Conservation (phyloP, 1,284 basidiomycete species). For the Puccinia hordei region DNA sequence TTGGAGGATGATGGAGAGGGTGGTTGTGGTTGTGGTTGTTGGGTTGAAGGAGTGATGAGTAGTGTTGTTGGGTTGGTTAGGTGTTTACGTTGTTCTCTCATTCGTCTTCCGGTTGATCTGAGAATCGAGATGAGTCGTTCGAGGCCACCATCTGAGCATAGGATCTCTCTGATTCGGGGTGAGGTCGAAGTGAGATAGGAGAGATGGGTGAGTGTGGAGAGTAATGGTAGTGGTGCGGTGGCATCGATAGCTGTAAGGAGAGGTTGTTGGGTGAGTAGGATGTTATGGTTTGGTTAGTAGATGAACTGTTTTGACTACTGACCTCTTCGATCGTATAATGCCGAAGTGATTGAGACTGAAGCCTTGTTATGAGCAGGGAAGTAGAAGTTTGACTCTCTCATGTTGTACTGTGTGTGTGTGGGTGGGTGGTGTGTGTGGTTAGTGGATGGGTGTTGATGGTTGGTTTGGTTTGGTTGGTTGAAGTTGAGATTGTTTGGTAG, state of each 20-base stretch:
- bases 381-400: slow-evolving; percentile 87
- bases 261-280: slow-evolving; percentile 18
- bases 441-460: slow-evolving; percentile 36
- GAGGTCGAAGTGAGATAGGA: slow-evolving; percentile 96
- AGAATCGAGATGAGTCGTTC: slow-evolving; percentile 87
- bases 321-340: slow-evolving; percentile 95
- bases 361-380: slow-evolving; percentile 94
- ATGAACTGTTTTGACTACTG: slow-evolving; percentile 57
- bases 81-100: slow-evolving; percentile 50
- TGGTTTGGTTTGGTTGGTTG: not conserved
- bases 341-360: slow-evolving; percentile 87
- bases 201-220: slow-evolving; percentile 95
- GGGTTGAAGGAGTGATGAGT: not conserved
- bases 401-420: slow-evolving; percentile 26
- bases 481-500: no score
- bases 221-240: slow-evolving; percentile 81
- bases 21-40: not conserved
- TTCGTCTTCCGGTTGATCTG: slow-evolving; percentile 52
- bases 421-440: not conserved
- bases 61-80: not conserved
- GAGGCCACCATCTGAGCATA: slow-evolving; percentile 94
- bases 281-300: not conserved
- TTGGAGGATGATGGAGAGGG: not conserved
- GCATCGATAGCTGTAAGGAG: slow-evolving; percentile 79
- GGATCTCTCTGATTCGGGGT: slow-evolving; percentile 94